Base-by-base conservation (phyloP, 768 basidiomycete species). In the Roridomyces roridus region DNA sequence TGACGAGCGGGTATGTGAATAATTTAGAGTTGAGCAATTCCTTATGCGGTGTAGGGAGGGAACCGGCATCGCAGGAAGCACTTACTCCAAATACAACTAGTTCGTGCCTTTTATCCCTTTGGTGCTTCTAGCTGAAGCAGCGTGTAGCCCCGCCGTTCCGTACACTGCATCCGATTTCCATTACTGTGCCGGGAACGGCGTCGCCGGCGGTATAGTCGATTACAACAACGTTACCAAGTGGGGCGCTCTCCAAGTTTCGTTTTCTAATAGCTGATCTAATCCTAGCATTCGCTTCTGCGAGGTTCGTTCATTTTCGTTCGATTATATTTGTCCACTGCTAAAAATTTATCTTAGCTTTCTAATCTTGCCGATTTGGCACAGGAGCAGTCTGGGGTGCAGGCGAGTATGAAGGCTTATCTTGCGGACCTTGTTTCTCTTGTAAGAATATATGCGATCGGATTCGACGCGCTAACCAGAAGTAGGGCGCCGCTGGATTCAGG, bases 191-290 rank as follows among this genome's bases (percentile, higher is more conserved):
- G n/a, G 55, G 53, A 17, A 46, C 55, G 9, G 64, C 75, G 77
- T 77, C 0, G 63, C 62, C 6, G 20, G n/a, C 17, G 77, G 77
- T 55, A 70, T 65, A 18, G 74, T 78, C 49, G 77, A 80, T 34
- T 65, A 79, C 12, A 45, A 79, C 25, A 72, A 70, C 24, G 61
- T 79, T n/a, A 79, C 78, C 5, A 72, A 74, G 8, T 72, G 31
- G 74, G 74, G 0, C 49, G 75, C 18, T 70, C 76, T 5, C 77
- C 5, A 67, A 74, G 3, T 44, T n/a, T 31, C 24, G 28, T 24
- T 31, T 6, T 12, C 25, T 25, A 17, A 61, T 31, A 18, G 37
- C 14, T 37, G 29, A 31, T 31, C 29, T 6, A 31, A 31, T 39
- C 20, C 24, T 20, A 6, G 35, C 44, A 51, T 48, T 40, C 46